These are phyloP conservation scores for Lentinula guzmanii DNA, from an alignment of 768 basidiomycete species.

Conservation along the genomic window DNA sequence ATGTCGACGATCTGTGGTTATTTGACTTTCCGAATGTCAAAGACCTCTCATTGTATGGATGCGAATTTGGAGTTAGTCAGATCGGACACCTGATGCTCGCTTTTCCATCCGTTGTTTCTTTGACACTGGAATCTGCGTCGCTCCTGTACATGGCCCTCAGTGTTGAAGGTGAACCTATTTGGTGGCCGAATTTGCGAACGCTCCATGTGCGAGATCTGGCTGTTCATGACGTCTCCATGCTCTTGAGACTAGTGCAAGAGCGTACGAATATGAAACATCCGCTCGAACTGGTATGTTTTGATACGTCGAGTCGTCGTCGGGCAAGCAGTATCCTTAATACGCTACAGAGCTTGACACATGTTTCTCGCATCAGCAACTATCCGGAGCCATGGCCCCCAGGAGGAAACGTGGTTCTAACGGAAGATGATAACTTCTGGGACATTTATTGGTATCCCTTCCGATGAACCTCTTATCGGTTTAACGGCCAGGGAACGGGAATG, in stretches of 20 bases:
- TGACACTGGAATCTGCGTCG: not conserved
- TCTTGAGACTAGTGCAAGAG: slow-evolving; percentile 24
- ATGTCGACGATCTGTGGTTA: slow-evolving; percentile 28
- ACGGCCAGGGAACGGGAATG: too few species aligned
- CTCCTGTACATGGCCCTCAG: slow-evolving; percentile 9
- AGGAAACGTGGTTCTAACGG: not conserved
- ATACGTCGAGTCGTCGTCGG: slow-evolving; percentile 30
- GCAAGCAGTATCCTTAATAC: slow-evolving; percentile 21
- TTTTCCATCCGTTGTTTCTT: slow-evolving; percentile 25
- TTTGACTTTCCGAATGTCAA: slow-evolving; percentile 25
- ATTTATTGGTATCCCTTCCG: not conserved
- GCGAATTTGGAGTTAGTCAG: slow-evolving; percentile 25
- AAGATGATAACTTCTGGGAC: slow-evolving; percentile 19
- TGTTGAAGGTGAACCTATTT: slow-evolving; percentile 6
- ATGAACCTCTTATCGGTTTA: too few species aligned
- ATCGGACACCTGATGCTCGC: slow-evolving; percentile 25
- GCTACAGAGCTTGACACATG: slow-evolving; percentile 25
- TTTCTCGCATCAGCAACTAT: slow-evolving; percentile 9
- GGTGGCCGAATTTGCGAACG: slow-evolving; percentile 30
- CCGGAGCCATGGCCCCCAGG: slow-evolving; percentile 32
- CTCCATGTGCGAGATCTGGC: slow-evolving; percentile 28
- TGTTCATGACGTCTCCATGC: slow-evolving; percentile 20
- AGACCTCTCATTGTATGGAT: slow-evolving; percentile 26
- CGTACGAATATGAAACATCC: slow-evolving; percentile 16
- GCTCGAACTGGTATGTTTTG: slow-evolving; percentile 22